Evolutionary conservation across 2,329 filamentous ascomycete genomes (phyloP).

Genomic region (Remersonia thermophila): DNA sequence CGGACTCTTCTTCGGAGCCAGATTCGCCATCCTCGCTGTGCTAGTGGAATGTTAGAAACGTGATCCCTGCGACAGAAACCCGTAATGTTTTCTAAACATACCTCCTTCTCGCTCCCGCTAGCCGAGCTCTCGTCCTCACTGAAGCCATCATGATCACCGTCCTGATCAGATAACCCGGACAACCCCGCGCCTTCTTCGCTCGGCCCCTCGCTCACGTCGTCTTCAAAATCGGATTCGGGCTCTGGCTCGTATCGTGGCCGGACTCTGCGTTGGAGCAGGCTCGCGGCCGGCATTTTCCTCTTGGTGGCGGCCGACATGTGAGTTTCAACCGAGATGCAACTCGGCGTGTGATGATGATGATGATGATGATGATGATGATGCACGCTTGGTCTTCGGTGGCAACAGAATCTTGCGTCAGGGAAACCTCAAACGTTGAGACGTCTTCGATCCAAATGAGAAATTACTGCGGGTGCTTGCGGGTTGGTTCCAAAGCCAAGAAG

Average conservation of each 20-base stretch:
- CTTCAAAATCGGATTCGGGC: conserved; percentile 16
- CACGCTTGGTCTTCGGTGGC: too few relatives aligned
- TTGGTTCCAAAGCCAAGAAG: too few relatives aligned
- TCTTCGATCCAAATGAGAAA: too few relatives aligned
- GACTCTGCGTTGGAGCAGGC: conserved; percentile 15
- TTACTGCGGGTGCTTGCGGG: too few relatives aligned
- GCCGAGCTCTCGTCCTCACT: conserved; percentile 8
- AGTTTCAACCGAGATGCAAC: too few relatives aligned
- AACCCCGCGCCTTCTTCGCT: conserved; percentile 17
- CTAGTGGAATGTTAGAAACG: neutral
- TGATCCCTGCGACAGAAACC: too few relatives aligned
- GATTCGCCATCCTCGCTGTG: conserved; percentile 1
- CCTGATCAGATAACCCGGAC: conserved; percentile 1
- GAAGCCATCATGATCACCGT: conserved; percentile 8
- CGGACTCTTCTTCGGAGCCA: conserved; percentile 6
- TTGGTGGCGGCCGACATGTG: conserved; percentile 15
- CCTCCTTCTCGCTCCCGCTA: conserved; percentile 7
- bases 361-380: too few relatives aligned
- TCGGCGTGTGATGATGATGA: too few relatives aligned
- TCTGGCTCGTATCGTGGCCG: conserved; percentile 16
- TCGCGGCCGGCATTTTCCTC: conserved; percentile 12
- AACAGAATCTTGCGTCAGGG: too few relatives aligned
- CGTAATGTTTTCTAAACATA: too few relatives aligned
- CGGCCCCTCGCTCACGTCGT: conserved; percentile 12
- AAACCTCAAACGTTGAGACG: too few relatives aligned